Base-by-base conservation (phyloP, 78 protist species). In the Dictyostelium purpureum region DNA sequence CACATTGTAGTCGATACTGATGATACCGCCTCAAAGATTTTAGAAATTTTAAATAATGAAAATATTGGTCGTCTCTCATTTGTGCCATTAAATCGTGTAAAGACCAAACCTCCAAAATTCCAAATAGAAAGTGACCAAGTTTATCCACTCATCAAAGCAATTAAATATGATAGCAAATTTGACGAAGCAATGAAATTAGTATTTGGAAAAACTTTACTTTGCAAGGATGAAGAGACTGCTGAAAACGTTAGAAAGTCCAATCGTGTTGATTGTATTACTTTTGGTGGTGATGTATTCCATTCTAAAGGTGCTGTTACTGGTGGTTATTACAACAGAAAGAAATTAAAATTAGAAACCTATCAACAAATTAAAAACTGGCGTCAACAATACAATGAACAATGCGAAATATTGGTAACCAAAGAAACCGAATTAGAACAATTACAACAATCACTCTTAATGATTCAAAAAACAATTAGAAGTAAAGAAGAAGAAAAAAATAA, bases 1-100 rank as follows among this genome's bases (percentile, higher is more conserved):
- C 56, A 97, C 83, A 63, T 98, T 24, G 99, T 99, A 12, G 99
- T 98, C 14, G 99, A 98, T 26, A 90, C 63, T 9, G 99, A 96
- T 42, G 90, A 76, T 19, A 80, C 85, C 9, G 97, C 96, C 18
- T 16, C 69, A 14, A 33, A 56, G 16, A 11, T 95, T 14, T 40
- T 97, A 45, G 65, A 81, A 54, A 40, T 38, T 26, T 76, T 96
- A 90, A 89, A 73, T 51, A 47, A 31, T 4, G 76, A 89, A 6
- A 54, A 35, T 38, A 31, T 37, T 9, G 99, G 99, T 11, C 85
- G 99, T 31, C 87, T 98, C 51, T 78, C 99, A 2, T 98, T 99
- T 65, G 51, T 98, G 71, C 99, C 99, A 0, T 90, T 99, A 59
- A 94, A 96, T 51, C 66, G 77, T 24, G 16, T 92, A 2, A n/a